phyloP scores from a whole-genome alignment of 2,329 filamentous ascomycete genomes.

The Colletotrichum australisinense region DNA sequence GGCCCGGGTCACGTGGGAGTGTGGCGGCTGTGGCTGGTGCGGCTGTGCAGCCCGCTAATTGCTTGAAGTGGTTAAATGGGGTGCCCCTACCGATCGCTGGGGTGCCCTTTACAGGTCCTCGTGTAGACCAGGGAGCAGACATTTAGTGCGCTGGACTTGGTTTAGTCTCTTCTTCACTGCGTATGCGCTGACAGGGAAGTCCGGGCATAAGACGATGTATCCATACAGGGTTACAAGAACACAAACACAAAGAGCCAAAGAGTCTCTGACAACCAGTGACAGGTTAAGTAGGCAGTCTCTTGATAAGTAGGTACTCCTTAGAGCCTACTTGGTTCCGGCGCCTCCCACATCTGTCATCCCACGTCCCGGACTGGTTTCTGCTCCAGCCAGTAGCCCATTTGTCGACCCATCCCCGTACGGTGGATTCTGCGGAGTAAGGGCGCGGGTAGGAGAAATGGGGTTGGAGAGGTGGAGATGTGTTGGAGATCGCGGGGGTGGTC shows the following conservation, averaged over 20 bases:
- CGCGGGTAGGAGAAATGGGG: background rate
- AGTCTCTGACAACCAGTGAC: background rate
- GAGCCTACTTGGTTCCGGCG: background rate
- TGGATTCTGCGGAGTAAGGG: constrained; percentile 29
- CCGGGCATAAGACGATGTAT: background rate
- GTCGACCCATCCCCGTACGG: background rate
- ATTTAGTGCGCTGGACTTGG: constrained; percentile 11
- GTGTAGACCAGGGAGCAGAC: constrained; percentile 8
- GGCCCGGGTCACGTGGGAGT: too few relatives aligned
- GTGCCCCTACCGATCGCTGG: too few relatives aligned
- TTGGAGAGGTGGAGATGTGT: constrained; percentile 21
- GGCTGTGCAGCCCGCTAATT: too few relatives aligned
- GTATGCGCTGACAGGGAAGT: constrained; percentile 11
- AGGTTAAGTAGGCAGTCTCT: background rate
- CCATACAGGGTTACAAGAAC: background rate
- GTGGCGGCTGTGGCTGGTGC: too few relatives aligned
- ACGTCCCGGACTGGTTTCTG: background rate
- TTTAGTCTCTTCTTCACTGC: constrained; percentile 13
- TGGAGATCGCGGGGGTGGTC: constrained; percentile 30
- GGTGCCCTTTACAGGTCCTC: too few relatives aligned
- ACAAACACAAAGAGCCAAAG: background rate
- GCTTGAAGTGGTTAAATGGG: too few relatives aligned
- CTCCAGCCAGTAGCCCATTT: background rate
- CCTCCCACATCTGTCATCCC: background rate
- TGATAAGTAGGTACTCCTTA: background rate